Evolutionary conservation across 805 yeast genomes (phyloP).

Genomic region (Candida nitratophila): DNA sequence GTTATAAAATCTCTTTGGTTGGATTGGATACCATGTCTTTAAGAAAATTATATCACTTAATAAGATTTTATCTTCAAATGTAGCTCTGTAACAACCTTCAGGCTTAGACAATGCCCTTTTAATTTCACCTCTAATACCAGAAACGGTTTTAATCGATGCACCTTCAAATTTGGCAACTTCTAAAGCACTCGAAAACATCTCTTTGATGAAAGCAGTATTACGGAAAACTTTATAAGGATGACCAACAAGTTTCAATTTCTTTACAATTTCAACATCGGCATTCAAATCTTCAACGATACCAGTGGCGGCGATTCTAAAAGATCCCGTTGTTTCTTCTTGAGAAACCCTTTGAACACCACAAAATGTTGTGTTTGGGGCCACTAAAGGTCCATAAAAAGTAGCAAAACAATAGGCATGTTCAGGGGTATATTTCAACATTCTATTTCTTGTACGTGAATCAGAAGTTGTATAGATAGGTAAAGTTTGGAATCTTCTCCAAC

Average conservation of each 20-base stretch:
- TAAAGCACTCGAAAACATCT: slow-evolving; percentile 86
- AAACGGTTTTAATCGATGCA: slow-evolving; percentile 91
- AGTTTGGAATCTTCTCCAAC: slow-evolving; percentile 98
- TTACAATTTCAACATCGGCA: slow-evolving; percentile 84
- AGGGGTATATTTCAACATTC: slow-evolving; percentile 97
- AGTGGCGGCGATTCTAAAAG: slow-evolving; percentile 93
- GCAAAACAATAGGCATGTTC: slow-evolving; percentile 97
- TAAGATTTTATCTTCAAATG: slow-evolving; percentile 91
- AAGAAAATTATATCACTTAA: slow-evolving; percentile 85
- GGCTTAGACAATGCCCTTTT: slow-evolving; percentile 91
- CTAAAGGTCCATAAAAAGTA: slow-evolving; percentile 93
- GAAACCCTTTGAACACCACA: slow-evolving; percentile 92
- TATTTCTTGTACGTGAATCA: slow-evolving; percentile 94
- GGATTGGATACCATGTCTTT: slow-evolving; percentile 96
- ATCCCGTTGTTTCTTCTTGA: slow-evolving; percentile 74
- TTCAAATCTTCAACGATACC: slow-evolving; percentile 95
- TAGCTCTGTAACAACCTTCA: slow-evolving; percentile 92
- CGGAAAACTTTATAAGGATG: slow-evolving; percentile 89
- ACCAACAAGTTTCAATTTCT: slow-evolving; percentile 92
- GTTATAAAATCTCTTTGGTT: slow-evolving; percentile 83
- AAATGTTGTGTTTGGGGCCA: slow-evolving; percentile 95
- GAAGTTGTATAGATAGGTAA: slow-evolving; percentile 92
- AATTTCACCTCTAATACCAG: slow-evolving; percentile 96
- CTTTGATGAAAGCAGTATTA: slow-evolving; percentile 95
- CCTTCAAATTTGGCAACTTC: slow-evolving; percentile 99